Evolutionary conservation across 768 basidiomycete species (phyloP).

Genomic region (Agaricus blazei): DNA sequence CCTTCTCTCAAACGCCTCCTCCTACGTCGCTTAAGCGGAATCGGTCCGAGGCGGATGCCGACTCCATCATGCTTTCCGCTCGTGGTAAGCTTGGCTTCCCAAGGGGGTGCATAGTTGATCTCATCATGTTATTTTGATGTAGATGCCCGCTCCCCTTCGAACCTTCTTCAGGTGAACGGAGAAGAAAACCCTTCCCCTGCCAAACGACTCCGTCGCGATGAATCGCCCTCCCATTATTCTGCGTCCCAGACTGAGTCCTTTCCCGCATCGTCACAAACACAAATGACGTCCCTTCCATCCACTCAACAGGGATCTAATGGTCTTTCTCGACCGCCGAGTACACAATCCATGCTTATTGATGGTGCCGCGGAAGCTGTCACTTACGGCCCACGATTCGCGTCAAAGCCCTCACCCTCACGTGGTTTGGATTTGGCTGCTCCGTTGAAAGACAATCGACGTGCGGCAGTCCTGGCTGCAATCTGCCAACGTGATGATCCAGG

Average conservation of each 20-base stretch:
- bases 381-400: constrained; percentile 57
- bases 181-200: constrained; percentile 64
- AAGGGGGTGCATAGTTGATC: not conserved
- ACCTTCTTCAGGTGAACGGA: constrained; percentile 42
- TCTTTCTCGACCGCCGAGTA: constrained; percentile 41
- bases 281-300: constrained; percentile 16
- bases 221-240: constrained; percentile 26
- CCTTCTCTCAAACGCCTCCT: constrained; percentile 48
- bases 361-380: constrained; percentile 36
- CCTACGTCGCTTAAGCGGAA: constrained; percentile 36
- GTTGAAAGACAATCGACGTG: constrained; percentile 51
- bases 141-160: constrained; percentile 49
- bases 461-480: constrained; percentile 61
- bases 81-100: constrained; percentile 14
- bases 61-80: constrained; percentile 20
- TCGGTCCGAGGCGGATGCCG: constrained; percentile 55
- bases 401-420: constrained; percentile 53
- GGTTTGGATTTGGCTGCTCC: constrained; percentile 47
- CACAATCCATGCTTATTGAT: constrained; percentile 30
- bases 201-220: constrained; percentile 68
- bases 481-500: constrained; percentile 65
- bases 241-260: constrained; percentile 27
- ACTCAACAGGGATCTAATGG: constrained; percentile 36
- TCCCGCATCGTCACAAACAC: constrained; percentile 29
- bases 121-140: constrained; percentile 28